Evolutionary conservation across 805 yeast genomes (phyloP), one percentile per base, ranked within the genome.

Genomic region (Lipomyces yamanashiensis): DNA sequence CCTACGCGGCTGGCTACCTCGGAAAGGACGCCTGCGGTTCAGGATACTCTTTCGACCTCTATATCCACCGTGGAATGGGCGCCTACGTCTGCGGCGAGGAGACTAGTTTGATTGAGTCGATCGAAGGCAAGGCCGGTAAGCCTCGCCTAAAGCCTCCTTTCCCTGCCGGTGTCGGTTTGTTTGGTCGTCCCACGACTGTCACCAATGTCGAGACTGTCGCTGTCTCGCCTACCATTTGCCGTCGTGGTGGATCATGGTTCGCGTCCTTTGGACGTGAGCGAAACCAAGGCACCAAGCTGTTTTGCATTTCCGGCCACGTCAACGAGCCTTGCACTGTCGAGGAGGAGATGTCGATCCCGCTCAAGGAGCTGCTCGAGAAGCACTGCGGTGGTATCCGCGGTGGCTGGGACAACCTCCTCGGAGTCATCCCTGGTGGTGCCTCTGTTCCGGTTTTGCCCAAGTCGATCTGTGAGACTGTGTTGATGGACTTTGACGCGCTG

Each of bases 51-150:
- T 90, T 89, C 72, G 96, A 90, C 75, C 85, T 90, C 54, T 90
- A 82, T 76, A 83, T 90, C 71, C 96, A 90, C 79, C 85, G 96
- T 74, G 96, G 96, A 70, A 89, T 89, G 91, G 96, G 96, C 68
- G 96, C 96, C 10, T 90, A 90, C 77, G 84, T 90, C 57, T 90
- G 96, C 79, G 96, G 96, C 72, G 96, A 90, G 78, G 96, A 90
- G 78, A 90, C 96, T 49, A 92, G 96, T 5, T 80, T 90, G 75
- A 89, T 90, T 74, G 96, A 90, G 80, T 87, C 92, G 2, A 80
- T 90, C 59, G 96, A 90, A 79, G 96, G 96, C 72, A 90, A 90
- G 78, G 96, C 95, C 62, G 96, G 96, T 70, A 90, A 90, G 79
- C 96, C 96, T 71, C 86, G 96, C 78, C 83, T 90, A 76, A 90